Conservation (phyloP, 2,329 filamentous ascomycete genomes). For the Aureobasidium sp. region DNA sequence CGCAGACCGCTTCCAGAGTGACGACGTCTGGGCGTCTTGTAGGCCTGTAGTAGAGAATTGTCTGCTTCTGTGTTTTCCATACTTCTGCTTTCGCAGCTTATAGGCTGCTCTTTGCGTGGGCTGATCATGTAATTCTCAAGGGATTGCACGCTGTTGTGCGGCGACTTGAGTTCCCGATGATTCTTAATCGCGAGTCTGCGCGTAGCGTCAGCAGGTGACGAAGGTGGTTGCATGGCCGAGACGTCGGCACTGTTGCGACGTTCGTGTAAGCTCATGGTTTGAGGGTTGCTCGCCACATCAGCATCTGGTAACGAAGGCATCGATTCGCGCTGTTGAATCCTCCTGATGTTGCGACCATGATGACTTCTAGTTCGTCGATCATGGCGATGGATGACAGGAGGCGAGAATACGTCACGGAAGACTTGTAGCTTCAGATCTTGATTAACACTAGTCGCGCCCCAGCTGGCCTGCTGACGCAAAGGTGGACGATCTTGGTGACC, state of each 20-base stretch:
- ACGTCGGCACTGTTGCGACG: slow-evolving; percentile 35
- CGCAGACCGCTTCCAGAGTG: slow-evolving; percentile 83
- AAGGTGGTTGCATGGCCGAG: slow-evolving; percentile 23
- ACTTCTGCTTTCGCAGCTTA: slow-evolving; percentile 6
- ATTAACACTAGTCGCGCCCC: slow-evolving; percentile 91
- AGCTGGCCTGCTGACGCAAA: slow-evolving; percentile 50
- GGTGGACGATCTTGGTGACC: slow-evolving; percentile 29
- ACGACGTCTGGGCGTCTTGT: slow-evolving; percentile 48
- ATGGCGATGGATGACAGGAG: slow-evolving; percentile 73
- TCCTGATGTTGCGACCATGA: slow-evolving; percentile 51
- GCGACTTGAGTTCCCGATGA: slow-evolving; percentile 9
- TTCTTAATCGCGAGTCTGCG: slow-evolving; percentile 38
- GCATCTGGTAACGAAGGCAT: slow-evolving; percentile 13
- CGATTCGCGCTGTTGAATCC: slow-evolving; percentile 6
- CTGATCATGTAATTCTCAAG: slow-evolving; percentile 4
- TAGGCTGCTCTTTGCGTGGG: not conserved
- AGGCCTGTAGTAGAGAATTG: not conserved
- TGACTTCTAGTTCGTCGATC: slow-evolving; percentile 63
- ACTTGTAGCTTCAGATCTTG: slow-evolving; percentile 82
- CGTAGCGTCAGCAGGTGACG: slow-evolving; percentile 29
- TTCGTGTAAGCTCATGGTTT: slow-evolving; percentile 20
- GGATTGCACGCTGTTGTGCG: slow-evolving; percentile 7
- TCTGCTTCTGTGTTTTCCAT: slow-evolving; percentile 13
- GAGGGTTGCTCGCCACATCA: not conserved
- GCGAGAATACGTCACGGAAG: slow-evolving; percentile 83